phyloP scores from a whole-genome alignment of 768 basidiomycete species.

The Psilocybe tampanensis region DNA sequence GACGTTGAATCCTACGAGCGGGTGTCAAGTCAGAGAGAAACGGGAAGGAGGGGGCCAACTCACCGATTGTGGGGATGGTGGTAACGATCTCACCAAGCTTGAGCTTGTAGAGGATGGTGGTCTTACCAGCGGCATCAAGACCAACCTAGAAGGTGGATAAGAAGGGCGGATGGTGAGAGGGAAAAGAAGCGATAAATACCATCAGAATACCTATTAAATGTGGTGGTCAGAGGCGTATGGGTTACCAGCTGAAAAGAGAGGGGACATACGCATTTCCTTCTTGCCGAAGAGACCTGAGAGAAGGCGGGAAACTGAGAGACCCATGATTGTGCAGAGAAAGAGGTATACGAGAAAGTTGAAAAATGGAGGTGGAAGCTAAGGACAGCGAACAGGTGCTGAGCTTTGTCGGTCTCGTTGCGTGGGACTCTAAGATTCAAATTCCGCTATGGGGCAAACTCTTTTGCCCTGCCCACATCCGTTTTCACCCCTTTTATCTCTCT shows the following conservation, averaged over 20 bases:
- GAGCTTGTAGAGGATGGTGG: slow-evolving; percentile 98
- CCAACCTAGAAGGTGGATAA: slow-evolving; percentile 67
- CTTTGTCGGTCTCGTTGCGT: slow-evolving; percentile 36
- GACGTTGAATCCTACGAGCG: slow-evolving; percentile 89
- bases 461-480: not conserved
- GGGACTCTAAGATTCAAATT: slow-evolving; percentile 47
- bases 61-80: slow-evolving; percentile 99
- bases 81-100: slow-evolving; percentile 99
- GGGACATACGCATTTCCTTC: slow-evolving; percentile 96
- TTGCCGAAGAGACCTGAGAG: slow-evolving; percentile 92
- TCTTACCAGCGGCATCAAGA: slow-evolving; percentile 99
- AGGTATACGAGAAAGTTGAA: slow-evolving; percentile 34
- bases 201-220: slow-evolving; percentile 88
- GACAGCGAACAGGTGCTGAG: slow-evolving; percentile 25
- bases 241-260: slow-evolving; percentile 25
- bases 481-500: slow-evolving; percentile 11
- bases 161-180: slow-evolving; percentile 16
- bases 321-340: slow-evolving; percentile 56
- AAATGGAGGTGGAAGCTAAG: slow-evolving; percentile 31
- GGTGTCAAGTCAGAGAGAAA: slow-evolving; percentile 19
- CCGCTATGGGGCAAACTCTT: slow-evolving; percentile 39
- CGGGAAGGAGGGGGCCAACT: slow-evolving; percentile 31
- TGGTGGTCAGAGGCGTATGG: slow-evolving; percentile 30
- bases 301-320: slow-evolving; percentile 74
- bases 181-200: slow-evolving; percentile 46